Conservation (phyloP, 176 grass and related monocot genomes). For the Thalia dealbata region DNA sequence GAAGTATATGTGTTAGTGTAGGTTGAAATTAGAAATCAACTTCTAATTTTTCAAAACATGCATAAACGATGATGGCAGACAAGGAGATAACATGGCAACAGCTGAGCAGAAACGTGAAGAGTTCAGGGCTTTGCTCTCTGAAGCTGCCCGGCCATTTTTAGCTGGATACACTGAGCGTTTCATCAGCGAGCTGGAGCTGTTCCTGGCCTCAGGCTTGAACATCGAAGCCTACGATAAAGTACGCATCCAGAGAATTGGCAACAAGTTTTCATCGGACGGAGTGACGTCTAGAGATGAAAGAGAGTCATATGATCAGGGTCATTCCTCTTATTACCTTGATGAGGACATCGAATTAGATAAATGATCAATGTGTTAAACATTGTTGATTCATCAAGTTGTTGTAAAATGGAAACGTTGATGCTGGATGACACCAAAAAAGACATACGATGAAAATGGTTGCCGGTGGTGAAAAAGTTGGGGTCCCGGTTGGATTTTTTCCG, state of each 20-base stretch:
- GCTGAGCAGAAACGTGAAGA: slow-evolving; percentile 42
- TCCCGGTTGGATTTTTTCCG: too few species aligned
- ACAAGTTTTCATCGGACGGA: slow-evolving; percentile 28
- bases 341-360: slow-evolving; percentile 24
- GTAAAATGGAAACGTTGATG: too few species aligned
- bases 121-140: slow-evolving; percentile 46
- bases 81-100: slow-evolving; percentile 7
- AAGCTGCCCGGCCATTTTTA: slow-evolving; percentile 63
- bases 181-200: slow-evolving; percentile 57
- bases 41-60: too few species aligned
- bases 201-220: slow-evolving; percentile 63
- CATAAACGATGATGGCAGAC: slow-evolving; percentile 20
- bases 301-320: slow-evolving; percentile 23
- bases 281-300: slow-evolving; percentile 9
- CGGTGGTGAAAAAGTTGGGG: too few species aligned
- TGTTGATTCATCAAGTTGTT: too few species aligned
- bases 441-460: too few species aligned
- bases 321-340: slow-evolving; percentile 24
- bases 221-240: slow-evolving; percentile 62
- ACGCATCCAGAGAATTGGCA: slow-evolving; percentile 30
- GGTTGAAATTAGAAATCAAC: too few species aligned
- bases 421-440: too few species aligned
- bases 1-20: too few species aligned
- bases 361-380: slow-evolving; percentile 12
- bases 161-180: slow-evolving; percentile 44